Conservation (phyloP, 371 early-diverging fungal genomes). For the Rozella allomycis region DNA sequence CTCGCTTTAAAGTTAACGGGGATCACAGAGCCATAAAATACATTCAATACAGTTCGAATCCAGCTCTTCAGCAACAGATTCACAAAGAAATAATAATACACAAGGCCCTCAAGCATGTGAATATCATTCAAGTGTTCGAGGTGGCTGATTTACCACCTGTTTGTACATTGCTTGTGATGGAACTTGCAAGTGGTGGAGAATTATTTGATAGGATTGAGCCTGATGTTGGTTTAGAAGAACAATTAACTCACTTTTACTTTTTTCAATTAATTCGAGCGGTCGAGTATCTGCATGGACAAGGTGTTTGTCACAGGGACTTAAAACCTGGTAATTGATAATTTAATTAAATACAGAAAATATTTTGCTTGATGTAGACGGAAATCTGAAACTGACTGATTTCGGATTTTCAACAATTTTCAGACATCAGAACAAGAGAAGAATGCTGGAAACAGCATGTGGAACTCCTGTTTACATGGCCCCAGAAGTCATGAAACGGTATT, state of each 20-base stretch:
- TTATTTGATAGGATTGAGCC: conserved; percentile 42
- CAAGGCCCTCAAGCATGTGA: too few relatives aligned
- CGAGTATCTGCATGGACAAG: conserved; percentile 25
- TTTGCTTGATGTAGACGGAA: conserved; percentile 29
- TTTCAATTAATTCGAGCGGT: conserved; percentile 37
- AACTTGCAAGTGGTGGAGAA: conserved; percentile 37
- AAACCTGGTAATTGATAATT: conserved; percentile 9
- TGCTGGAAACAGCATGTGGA: conserved; percentile 27
- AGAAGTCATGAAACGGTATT: conserved; percentile 16
- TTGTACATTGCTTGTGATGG: too few relatives aligned
- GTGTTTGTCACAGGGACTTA: conserved; percentile 27
- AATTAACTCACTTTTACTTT: conserved; percentile 45
- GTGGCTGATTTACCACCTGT: too few relatives aligned
- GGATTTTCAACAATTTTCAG: conserved; percentile 35
- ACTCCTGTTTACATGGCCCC: conserved; percentile 38
- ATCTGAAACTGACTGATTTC: conserved; percentile 39
- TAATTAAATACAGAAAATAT: conserved; percentile 48
- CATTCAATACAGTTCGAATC: too few relatives aligned
- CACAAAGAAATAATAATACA: too few relatives aligned
- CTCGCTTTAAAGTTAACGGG: too few relatives aligned
- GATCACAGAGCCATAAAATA: too few relatives aligned
- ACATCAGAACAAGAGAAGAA: conserved; percentile 14
- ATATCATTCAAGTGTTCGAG: too few relatives aligned
- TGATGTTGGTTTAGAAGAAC: conserved; percentile 43
- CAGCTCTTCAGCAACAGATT: too few relatives aligned